A percentile compares a stretch with the other conserved stretches of the same genome.
Evolutionary conservation across 139 green algal species (phyloP).

Genomic region (Parachlorella kessleri): DNA sequence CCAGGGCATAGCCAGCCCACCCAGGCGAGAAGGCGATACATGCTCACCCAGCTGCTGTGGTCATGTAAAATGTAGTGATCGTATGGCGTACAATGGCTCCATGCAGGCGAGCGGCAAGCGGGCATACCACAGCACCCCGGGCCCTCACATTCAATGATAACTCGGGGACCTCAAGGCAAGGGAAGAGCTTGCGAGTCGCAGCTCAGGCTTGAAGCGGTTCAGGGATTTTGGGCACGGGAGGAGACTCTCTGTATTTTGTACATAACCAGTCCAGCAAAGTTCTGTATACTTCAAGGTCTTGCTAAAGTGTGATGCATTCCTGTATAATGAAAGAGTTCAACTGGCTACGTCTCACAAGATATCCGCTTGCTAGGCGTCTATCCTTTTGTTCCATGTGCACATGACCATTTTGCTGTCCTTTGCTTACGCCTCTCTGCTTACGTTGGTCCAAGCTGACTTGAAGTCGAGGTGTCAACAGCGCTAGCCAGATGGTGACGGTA

Average conservation of each 20-base stretch:
- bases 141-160: background rate
- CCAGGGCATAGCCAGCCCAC: too few species aligned
- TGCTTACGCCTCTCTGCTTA: too few species aligned
- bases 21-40: too few species aligned
- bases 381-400: too few species aligned
- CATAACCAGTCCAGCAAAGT: background rate
- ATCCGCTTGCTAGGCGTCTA: too few species aligned
- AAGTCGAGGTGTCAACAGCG: too few species aligned
- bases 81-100: background rate
- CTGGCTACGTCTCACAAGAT: too few species aligned
- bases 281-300: background rate
- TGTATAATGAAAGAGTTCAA: too few species aligned
- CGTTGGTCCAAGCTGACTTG: too few species aligned
- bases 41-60: background rate
- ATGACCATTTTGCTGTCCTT: too few species aligned
- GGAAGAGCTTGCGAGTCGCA: background rate
- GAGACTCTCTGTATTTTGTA: too few species aligned
- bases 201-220: background rate
- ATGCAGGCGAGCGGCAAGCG: background rate
- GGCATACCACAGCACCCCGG: background rate
- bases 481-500: too few species aligned
- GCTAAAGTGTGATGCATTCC: background rate
- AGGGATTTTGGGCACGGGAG: background rate
- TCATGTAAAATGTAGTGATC: background rate
- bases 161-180: background rate